These are phyloP conservation scores for Trichomonas vaginalis DNA, from an alignment of 208 protist species.

Conservation along the genomic window DNA sequence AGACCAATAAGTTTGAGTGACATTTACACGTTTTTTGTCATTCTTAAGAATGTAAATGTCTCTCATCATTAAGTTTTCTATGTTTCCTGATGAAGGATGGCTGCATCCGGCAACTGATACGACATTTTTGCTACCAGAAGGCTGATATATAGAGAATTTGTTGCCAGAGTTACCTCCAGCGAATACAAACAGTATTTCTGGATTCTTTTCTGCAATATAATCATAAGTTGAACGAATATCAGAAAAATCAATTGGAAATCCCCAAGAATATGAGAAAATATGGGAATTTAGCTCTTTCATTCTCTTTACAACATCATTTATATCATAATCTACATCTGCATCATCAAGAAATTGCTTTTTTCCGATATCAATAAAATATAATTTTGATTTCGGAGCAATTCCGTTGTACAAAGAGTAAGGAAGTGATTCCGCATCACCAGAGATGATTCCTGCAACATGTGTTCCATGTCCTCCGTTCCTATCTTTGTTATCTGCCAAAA, in stretches of 20 bases:
- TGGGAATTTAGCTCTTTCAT: neutral
- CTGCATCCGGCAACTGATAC: neutral
- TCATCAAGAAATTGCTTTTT: neutral
- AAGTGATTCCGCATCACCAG: neutral
- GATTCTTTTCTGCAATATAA: neutral
- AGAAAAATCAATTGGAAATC: neutral
- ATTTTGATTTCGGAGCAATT: neutral
- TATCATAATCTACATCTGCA: neutral
- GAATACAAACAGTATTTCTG: neutral
- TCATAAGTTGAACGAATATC: neutral
- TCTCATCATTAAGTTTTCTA: neutral
- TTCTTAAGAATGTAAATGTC: neutral
- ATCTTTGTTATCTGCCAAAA: neutral
- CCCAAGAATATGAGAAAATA: neutral
- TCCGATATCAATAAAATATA: neutral
- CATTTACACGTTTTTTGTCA: neutral
- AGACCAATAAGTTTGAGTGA: neutral
- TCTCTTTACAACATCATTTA: neutral
- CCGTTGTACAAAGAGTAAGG: neutral
- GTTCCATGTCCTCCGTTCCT: neutral
- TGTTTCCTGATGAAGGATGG: neutral
- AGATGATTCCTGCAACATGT: neutral
- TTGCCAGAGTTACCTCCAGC: neutral
- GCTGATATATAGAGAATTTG: neutral
- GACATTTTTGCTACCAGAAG: neutral